A percentile compares a stretch with the other conserved stretches of the same genome.
Evolutionary conservation across 352 stramenopile genomes (phyloP).

Genomic region (Blastocystis sp.): DNA sequence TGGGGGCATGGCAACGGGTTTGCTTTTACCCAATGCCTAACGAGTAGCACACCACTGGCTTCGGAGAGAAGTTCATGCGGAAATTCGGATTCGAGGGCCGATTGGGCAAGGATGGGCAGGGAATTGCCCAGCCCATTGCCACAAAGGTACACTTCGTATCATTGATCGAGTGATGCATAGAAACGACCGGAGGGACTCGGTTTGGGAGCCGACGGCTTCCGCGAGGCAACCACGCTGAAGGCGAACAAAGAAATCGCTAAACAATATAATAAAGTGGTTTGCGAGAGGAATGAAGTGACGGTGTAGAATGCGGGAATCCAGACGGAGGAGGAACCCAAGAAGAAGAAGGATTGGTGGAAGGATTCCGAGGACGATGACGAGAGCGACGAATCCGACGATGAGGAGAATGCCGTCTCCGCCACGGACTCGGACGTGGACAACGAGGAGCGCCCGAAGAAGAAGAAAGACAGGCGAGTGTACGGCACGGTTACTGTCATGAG

Average conservation of each 20-base stretch:
- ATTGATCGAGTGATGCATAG: background rate
- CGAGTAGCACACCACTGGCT: constrained; percentile 42
- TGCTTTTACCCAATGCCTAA: background rate
- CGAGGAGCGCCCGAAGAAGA: background rate
- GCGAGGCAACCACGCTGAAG: constrained; percentile 33
- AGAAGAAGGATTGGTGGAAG: constrained; percentile 58
- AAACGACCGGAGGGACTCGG: constrained; percentile 48
- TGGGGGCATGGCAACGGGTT: constrained; percentile 40
- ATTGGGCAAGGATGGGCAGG: constrained; percentile 55
- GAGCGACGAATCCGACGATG: background rate
- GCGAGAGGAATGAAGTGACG: background rate
- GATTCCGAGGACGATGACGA: constrained; percentile 40
- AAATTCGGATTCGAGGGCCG: constrained; percentile 41
- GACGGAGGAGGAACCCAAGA: constrained; percentile 3
- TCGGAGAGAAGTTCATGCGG: constrained; percentile 59
- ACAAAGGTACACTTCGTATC: constrained; percentile 2
- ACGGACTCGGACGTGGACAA: background rate
- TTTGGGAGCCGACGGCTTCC: constrained; percentile 50
- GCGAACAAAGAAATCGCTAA: constrained; percentile 28
- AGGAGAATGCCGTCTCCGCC: constrained; percentile 20
- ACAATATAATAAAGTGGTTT: constrained; percentile 28
- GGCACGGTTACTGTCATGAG: too few species aligned
- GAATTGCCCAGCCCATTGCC: constrained; percentile 44
- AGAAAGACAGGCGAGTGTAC: background rate
- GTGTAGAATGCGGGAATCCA: constrained; percentile 13